A percentile compares a stretch with the other conserved stretches of the same genome.
Evolutionary conservation across 177 flowering plant species (phyloP).

Genomic region (Vitis hybrid): DNA sequence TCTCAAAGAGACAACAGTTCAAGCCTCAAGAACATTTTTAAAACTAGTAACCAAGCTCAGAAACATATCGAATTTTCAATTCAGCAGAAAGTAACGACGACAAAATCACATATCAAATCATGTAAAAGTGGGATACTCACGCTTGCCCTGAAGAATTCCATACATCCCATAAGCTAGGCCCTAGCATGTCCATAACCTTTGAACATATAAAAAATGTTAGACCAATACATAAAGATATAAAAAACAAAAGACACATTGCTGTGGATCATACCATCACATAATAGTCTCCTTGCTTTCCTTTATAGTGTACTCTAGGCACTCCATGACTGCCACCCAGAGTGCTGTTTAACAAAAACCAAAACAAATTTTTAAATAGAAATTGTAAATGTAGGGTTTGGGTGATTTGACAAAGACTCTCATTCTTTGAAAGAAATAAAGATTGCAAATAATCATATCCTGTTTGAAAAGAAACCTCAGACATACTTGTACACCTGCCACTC

Average conservation of each 20-base stretch:
- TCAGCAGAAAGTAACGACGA: not conserved
- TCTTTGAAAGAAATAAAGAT: not conserved
- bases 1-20: too few species aligned
- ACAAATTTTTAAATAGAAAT: not conserved
- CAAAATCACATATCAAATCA: not conserved
- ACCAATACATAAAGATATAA: not conserved
- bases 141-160: conserved; percentile 89
- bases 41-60: too few species aligned
- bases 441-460: too few species aligned
- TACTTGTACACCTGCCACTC: conserved; percentile 98
- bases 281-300: conserved; percentile 90
- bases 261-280: conserved; percentile 71
- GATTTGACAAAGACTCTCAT: not conserved
- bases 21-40: too few species aligned
- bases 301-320: conserved; percentile 81
- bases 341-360: conserved; percentile 31
- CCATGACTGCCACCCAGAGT: conserved; percentile 86
- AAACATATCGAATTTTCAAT: not conserved
- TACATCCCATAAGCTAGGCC: conserved; percentile 94
- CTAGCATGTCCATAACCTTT: conserved; percentile 95
- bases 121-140: conserved; percentile 45
- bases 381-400: too few species aligned
- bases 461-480: conserved; percentile 19
- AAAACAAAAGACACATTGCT: not conserved
- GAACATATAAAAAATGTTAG: conserved; percentile 11